Percentiles rank a stretch among this genome's conserved stretches.
phyloP scores from a whole-genome alignment of 164 flowering plant genomes.

The Stephania cephalantha region DNA sequence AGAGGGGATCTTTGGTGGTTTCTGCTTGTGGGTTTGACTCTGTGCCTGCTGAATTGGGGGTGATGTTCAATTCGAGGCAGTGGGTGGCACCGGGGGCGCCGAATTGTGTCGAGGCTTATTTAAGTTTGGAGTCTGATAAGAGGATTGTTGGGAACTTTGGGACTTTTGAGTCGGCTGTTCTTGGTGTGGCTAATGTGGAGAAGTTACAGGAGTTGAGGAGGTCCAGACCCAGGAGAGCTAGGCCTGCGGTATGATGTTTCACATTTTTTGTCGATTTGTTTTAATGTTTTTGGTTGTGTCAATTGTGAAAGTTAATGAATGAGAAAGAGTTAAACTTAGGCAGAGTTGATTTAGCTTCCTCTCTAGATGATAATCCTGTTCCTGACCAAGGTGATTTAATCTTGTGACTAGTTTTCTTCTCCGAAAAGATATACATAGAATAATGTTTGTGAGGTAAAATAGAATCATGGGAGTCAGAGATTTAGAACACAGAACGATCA shows the following conservation, averaged over 20 bases:
- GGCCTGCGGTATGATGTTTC: conserved; percentile 41
- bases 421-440: too few species aligned
- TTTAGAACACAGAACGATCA: too few species aligned
- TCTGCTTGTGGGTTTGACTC: conserved; percentile 83
- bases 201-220: conserved; percentile 42
- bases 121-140: conserved; percentile 65
- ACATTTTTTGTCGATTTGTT: not conserved
- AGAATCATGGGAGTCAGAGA: too few species aligned
- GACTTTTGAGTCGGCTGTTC: conserved; percentile 62
- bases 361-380: too few species aligned
- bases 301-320: not conserved
- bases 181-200: conserved; percentile 59
- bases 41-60: conserved; percentile 70
- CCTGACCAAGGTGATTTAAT: too few species aligned
- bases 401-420: too few species aligned
- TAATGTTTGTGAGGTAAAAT: too few species aligned
- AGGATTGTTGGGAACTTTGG: conserved; percentile 58
- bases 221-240: conserved; percentile 50
- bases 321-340: not conserved
- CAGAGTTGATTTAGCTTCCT: too few species aligned
- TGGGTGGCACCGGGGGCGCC: conserved; percentile 45
- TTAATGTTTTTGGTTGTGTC: not conserved
- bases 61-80: conserved; percentile 56
- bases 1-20: conserved; percentile 48
- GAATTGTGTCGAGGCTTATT: conserved; percentile 57